phyloP scores from a whole-genome alignment of 73 alveolate species.

The Paraurostyla sp. region DNA sequence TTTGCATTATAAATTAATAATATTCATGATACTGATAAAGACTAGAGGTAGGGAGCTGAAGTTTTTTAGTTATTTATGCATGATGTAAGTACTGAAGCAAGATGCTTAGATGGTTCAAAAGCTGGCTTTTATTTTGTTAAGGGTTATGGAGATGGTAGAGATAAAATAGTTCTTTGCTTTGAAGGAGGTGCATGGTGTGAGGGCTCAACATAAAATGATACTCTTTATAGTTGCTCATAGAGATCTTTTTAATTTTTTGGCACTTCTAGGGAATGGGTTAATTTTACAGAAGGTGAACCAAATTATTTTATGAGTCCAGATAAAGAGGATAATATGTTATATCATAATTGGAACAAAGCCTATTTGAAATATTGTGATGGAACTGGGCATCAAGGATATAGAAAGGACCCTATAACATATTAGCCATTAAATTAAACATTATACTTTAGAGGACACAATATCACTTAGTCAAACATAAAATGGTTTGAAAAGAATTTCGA shows the following conservation, averaged over 20 bases:
- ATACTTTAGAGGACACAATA: slow-evolving; percentile 14
- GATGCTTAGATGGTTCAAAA: not conserved
- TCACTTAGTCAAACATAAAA: not conserved
- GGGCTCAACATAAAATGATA: not conserved
- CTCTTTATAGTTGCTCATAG: not conserved
- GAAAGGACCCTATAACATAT: not conserved
- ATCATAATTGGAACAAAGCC: slow-evolving; percentile 24
- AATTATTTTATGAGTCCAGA: not conserved
- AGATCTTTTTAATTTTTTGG: not conserved
- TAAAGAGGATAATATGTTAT: not conserved
- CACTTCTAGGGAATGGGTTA: not conserved
- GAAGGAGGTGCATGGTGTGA: slow-evolving; percentile 36
- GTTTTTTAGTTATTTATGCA: too few species aligned
- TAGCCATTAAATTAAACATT: not conserved
- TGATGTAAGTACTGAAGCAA: not conserved
- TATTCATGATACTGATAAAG: too few species aligned
- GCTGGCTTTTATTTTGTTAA: not conserved
- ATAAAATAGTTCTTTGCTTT: not conserved
- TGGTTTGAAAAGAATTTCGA: not conserved
- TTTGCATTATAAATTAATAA: too few species aligned
- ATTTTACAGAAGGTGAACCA: not conserved
- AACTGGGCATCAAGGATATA: slow-evolving; percentile 37
- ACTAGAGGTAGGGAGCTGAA: too few species aligned
- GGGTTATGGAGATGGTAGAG: slow-evolving; percentile 4
- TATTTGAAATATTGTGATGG: slow-evolving; percentile 44